A percentile compares a stretch with the other conserved stretches of the same genome.
Conservation (phyloP, 2,329 filamentous ascomycete species). For the Trichoderma hamatum region DNA sequence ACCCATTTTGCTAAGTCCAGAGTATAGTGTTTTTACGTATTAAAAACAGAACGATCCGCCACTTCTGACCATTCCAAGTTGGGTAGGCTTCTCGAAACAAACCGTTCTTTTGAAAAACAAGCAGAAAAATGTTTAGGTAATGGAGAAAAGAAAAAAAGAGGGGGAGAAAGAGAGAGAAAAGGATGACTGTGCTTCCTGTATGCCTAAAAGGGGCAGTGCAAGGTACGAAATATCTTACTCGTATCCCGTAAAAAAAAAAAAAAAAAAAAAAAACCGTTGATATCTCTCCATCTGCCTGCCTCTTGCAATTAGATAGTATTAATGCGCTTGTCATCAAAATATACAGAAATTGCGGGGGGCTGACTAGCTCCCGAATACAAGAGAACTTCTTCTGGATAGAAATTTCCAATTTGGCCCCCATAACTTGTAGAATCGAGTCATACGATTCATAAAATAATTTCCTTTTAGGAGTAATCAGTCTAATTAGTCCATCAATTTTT, state of each 20-base stretch:
- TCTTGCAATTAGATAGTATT: not conserved
- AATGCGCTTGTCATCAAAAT: constrained; percentile 11
- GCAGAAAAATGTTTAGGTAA: not conserved
- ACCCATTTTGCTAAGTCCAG: not conserved
- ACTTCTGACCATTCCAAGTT: not conserved
- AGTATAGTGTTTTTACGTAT: not conserved
- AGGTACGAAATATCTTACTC: not conserved
- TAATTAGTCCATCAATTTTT: not conserved
- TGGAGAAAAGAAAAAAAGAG: no score
- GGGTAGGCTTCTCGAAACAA: not conserved
- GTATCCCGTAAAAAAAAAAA: not conserved
- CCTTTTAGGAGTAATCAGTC: not conserved
- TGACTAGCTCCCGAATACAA: not conserved
- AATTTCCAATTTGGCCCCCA: not conserved
- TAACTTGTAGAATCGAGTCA: not conserved
- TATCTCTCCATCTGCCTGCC: not conserved
- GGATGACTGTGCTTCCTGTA: no score
- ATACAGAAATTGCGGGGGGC: not conserved
- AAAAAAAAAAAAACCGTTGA: not conserved
- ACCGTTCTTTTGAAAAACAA: not conserved
- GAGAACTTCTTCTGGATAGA: not conserved
- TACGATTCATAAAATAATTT: not conserved
- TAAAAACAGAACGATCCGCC: not conserved
- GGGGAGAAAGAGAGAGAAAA: no score
- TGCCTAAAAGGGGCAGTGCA: not conserved